Evolutionary conservation across 176 grass and related monocot genomes (phyloP), one percentile per base, ranked within the genome.

Genomic region (Triticum urartu): DNA sequence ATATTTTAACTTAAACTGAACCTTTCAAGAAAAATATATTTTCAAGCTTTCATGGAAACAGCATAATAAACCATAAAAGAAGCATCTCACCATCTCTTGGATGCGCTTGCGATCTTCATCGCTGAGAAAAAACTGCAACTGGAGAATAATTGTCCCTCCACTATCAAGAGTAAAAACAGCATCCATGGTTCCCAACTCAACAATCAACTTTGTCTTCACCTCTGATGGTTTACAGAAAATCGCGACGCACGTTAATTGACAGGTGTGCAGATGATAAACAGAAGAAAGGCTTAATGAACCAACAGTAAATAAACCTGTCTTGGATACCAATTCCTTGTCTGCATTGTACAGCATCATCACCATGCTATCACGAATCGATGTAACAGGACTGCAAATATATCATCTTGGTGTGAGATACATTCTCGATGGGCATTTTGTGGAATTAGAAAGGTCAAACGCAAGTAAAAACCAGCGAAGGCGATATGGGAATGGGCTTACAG

Each of bases 141-240:
- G 68, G 54, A 91, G 85, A 80, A 84, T 62, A 48, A 87, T 42
- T 59, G 15, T n/a, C 30, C 69, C 85, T 68, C 85, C 81, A 68
- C 35, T 75, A 5, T 80, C 75, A 84, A 87, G 80, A 75, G 20
- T 67, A 48, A 86, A 79, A 26, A 83, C 20, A 78, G 34, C 75
- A 83, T 87, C 89, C 58, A 35, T 67, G 36, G 43, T 84, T 80
- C 89, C 89, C 83, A 81, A 79, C 75, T 91, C 89, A 59, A 91
- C 47, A 61, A 91, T 47, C 5, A 1, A 36, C 83, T 68, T 87
- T 20, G 75, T 84, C 48, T 87, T 84, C 68, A 91, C 21, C n/a
- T 87, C 89, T 89, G 15, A 26, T 25, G 7, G 32, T 84, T 80
- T 15, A 13, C 12, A 22, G 74, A 25, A 79, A 15, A 24, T n/a